phyloP scores from a whole-genome alignment of 148 eudicot species.

The Vaccinium myrtillus region DNA sequence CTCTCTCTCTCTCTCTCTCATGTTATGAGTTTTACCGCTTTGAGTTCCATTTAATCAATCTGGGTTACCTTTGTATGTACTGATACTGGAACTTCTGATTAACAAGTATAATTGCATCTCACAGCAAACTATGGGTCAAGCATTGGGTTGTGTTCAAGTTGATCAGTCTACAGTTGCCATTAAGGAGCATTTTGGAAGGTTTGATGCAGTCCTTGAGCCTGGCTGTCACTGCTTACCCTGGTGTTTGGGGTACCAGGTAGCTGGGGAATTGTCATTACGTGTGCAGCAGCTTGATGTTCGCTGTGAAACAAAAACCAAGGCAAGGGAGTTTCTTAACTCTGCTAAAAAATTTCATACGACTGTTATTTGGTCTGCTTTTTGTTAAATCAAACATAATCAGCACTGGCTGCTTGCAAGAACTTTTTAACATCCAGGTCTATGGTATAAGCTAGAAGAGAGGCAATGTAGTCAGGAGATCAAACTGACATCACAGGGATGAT shows the following conservation, averaged over 20 bases:
- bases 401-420: no score
- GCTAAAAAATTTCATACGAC: no score
- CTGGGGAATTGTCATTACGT: constrained; percentile 37
- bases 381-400: no score
- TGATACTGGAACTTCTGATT: neutral
- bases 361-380: no score
- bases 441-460: no score
- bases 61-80: neutral
- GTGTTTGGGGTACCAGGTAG: constrained; percentile 43
- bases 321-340: constrained; percentile 13
- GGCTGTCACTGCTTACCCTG: constrained; percentile 52
- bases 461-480: no score
- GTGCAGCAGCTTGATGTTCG: constrained; percentile 53
- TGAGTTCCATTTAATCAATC: neutral
- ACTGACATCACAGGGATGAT: no score
- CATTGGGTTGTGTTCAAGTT: constrained; percentile 41
- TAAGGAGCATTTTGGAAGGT: constrained; percentile 43
- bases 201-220: constrained; percentile 36
- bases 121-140: constrained; percentile 39
- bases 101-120: neutral
- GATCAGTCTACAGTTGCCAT: constrained; percentile 44
- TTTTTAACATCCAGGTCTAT: no score
- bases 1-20: no score
- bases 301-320: constrained; percentile 56
- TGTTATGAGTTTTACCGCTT: neutral